Conservation (phyloP, 192 early-diverging fungal species). For the Linnemannia hyalina region DNA sequence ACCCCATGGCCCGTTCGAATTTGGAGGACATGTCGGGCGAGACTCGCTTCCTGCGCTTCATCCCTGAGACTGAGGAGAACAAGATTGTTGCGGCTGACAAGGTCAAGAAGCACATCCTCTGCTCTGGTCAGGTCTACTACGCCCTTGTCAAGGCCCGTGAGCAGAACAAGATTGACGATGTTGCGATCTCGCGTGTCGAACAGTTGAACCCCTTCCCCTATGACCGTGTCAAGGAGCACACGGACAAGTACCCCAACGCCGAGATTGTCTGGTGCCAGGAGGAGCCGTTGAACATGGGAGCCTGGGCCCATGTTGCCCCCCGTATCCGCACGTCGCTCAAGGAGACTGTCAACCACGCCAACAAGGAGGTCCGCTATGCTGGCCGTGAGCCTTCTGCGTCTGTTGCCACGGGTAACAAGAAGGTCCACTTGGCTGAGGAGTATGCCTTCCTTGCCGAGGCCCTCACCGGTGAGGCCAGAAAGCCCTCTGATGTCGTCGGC, state of each 20-base stretch:
- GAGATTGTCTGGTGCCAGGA: constrained; percentile 97
- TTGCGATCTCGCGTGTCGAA: constrained; percentile 95
- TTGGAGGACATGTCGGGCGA: constrained; percentile 85
- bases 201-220: constrained; percentile 97
- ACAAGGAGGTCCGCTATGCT: constrained; percentile 65
- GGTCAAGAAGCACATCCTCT: constrained; percentile 94
- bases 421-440: constrained; percentile 91
- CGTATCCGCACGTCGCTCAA: constrained; percentile 86
- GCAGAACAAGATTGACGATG: constrained; percentile 89
- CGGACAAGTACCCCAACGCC: constrained; percentile 93
- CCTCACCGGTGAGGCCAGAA: constrained; percentile 75
- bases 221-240: constrained; percentile 85
- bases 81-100: constrained; percentile 83
- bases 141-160: constrained; percentile 87
- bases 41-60: constrained; percentile 90
- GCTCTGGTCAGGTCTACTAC: constrained; percentile 98
- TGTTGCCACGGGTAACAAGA: constrained; percentile 95
- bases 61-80: constrained; percentile 92
- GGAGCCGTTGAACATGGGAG: constrained; percentile 95
- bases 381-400: constrained; percentile 92
- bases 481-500: constrained; percentile 73
- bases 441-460: constrained; percentile 79
- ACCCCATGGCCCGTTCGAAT: constrained; percentile 90
- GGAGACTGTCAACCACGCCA: constrained; percentile 77
- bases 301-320: constrained; percentile 90